Conservation (phyloP, 2,329 filamentous ascomycete genomes). For the Fusarium penzigii region DNA sequence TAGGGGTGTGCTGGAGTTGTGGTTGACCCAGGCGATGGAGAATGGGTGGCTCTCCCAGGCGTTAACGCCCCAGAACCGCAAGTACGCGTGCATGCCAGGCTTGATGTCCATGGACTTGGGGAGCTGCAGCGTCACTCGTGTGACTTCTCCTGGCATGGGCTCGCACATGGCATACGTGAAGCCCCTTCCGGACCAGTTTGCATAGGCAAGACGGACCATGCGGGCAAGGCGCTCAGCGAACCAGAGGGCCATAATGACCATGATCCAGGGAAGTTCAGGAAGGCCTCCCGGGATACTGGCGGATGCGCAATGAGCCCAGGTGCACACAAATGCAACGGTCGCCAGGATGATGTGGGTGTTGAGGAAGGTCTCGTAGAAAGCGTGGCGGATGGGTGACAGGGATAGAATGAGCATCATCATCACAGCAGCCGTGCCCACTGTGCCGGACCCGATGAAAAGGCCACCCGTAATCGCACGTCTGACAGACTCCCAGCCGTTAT, state of each 20-base stretch:
- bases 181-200: constrained; percentile 61
- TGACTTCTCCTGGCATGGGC: constrained; percentile 68
- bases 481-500: constrained; percentile 63
- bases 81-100: constrained; percentile 74
- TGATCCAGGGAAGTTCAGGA: constrained; percentile 72
- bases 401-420: constrained; percentile 68
- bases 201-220: constrained; percentile 62
- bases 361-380: constrained; percentile 97
- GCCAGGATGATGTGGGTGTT: constrained; percentile 80
- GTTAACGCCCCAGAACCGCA: constrained; percentile 67
- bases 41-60: constrained; percentile 78
- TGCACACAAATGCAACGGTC: constrained; percentile 64
- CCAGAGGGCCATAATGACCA: constrained; percentile 76
- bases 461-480: constrained; percentile 54
- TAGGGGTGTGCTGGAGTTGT: constrained; percentile 44
- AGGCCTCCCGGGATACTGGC: constrained; percentile 65
- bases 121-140: constrained; percentile 69
- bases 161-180: constrained; percentile 68
- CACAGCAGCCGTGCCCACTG: constrained; percentile 62
- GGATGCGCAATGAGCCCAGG: constrained; percentile 77
- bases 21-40: constrained; percentile 73
- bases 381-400: constrained; percentile 80
- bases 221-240: constrained; percentile 67
- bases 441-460: constrained; percentile 66
- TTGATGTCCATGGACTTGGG: constrained; percentile 66